Evolutionary conservation across 208 protist genomes (phyloP).

Genomic region (Leptomonas pyrrhocoris): DNA sequence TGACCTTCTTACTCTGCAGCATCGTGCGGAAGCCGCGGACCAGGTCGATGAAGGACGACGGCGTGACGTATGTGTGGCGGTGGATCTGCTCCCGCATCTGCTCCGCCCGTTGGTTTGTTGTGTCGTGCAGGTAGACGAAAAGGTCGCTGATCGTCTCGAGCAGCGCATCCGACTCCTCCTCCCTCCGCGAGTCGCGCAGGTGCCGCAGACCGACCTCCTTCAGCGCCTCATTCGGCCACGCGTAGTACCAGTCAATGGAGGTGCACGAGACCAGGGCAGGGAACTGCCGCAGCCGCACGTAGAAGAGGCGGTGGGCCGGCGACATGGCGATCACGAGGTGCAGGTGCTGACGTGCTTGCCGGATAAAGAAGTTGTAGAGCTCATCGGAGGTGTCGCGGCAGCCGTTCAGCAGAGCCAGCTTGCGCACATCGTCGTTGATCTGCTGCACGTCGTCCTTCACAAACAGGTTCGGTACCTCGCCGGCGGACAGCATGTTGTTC

Average conservation of each 20-base stretch:
- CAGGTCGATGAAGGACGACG: conserved; percentile 98
- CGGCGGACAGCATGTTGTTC: conserved; percentile 97
- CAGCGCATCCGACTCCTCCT: conserved; percentile 85
- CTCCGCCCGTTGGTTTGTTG: conserved; percentile 81
- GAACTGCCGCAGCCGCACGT: conserved; percentile 97
- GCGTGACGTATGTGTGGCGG: conserved; percentile 97
- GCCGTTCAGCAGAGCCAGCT: conserved; percentile 87
- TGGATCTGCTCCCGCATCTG: conserved; percentile 94
- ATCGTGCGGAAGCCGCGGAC: conserved; percentile 95
- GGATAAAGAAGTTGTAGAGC: conserved; percentile 97
- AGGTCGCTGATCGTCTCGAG: conserved; percentile 84
- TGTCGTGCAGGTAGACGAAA: conserved; percentile 95
- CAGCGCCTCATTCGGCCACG: conserved; percentile 98
- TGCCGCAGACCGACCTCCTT: conserved; percentile 92
- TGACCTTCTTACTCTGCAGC: conserved; percentile 92
- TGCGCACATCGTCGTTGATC: conserved; percentile 93
- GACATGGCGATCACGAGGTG: conserved; percentile 98
- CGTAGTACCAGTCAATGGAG: conserved; percentile 98
- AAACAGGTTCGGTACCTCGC: conserved; percentile 98
- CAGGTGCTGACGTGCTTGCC: conserved; percentile 93
- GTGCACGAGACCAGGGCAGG: conserved; percentile 97
- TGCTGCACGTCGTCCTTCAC: conserved; percentile 94
- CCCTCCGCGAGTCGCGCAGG: conserved; percentile 83
- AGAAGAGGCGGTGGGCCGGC: conserved; percentile 95
- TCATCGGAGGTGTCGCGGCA: conserved; percentile 91